Evolutionary conservation across 2,329 filamentous ascomycete genomes (phyloP).

Genomic region (Arthroderma sp.): DNA sequence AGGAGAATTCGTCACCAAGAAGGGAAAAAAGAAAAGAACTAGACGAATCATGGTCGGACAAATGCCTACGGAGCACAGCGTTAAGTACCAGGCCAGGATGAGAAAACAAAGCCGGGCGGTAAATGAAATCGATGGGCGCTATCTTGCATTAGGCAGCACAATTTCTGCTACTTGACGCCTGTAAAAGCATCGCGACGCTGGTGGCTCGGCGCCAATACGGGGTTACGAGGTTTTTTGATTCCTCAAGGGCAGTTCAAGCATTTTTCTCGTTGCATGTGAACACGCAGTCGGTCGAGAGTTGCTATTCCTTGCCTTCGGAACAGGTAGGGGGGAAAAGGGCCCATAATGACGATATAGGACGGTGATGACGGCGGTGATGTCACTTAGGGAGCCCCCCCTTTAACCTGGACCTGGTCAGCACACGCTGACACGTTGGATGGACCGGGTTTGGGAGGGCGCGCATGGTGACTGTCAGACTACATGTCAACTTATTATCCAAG

Average conservation of each 20-base stretch:
- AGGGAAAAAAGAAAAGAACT: background rate
- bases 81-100: background rate
- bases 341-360: background rate
- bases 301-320: no score
- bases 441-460: background rate
- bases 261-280: background rate
- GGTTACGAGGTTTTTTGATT: background rate
- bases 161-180: background rate
- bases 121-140: constrained; percentile 1
- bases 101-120: background rate
- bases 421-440: background rate
- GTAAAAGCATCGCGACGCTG: background rate
- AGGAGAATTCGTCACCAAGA: background rate
- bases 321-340: no score
- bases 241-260: background rate
- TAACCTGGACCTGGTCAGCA: background rate
- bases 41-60: background rate
- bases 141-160: background rate
- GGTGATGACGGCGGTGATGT: background rate
- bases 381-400: background rate
- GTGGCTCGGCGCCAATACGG: background rate
- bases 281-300: background rate
- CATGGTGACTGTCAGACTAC: background rate
- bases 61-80: background rate
- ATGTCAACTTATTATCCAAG: background rate